Conservation (phyloP, 768 basidiomycete genomes). For the Russula foetens region DNA sequence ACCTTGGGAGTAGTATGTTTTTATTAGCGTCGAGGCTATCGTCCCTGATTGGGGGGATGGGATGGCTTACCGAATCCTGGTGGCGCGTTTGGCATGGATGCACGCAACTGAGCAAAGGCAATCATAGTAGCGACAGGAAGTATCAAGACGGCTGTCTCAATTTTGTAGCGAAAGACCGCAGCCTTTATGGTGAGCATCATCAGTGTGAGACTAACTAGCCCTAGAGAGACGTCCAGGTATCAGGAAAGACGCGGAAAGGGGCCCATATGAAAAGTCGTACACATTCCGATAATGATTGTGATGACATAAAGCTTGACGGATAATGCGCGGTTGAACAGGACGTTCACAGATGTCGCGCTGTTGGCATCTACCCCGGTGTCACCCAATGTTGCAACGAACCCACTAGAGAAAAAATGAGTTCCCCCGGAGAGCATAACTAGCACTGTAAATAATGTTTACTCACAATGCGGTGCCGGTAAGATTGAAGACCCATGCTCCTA, state of each 20-base stretch:
- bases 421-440: neutral
- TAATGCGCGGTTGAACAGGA: neutral
- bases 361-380: neutral
- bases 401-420: neutral
- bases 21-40: neutral
- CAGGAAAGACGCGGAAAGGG: neutral
- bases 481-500: neutral
- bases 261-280: neutral
- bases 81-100: conserved; percentile 24
- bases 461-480: conserved; percentile 1
- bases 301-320: conserved; percentile 8
- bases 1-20: neutral
- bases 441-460: neutral
- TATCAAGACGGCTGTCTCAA: conserved; percentile 21
- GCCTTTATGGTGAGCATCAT: conserved; percentile 10
- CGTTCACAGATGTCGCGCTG: neutral
- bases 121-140: conserved; percentile 24
- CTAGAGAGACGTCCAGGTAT: neutral
- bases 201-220: conserved; percentile 8
- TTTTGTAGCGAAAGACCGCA: conserved; percentile 20
- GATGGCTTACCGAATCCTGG: conserved; percentile 20
- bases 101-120: conserved; percentile 24
- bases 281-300: conserved; percentile 13
- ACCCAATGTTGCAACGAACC: neutral
- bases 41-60: no score